Conservation (phyloP, 139 green algal genomes). For the Coelastrella sp. region DNA sequence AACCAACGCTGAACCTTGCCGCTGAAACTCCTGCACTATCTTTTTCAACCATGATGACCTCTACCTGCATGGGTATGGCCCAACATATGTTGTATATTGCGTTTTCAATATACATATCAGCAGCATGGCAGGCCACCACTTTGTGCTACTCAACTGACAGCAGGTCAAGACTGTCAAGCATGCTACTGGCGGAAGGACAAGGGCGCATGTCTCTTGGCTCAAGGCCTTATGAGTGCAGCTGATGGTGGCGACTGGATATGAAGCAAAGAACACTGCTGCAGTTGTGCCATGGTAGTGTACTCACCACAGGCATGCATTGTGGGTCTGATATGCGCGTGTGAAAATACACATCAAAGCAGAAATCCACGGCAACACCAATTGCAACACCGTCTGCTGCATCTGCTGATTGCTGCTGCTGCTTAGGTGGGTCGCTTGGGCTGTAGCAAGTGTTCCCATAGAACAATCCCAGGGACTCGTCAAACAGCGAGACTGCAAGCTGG, state of each 20-base stretch:
- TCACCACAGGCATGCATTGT: constrained; percentile 67
- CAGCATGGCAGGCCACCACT: neutral
- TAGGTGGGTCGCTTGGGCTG: neutral
- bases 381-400: neutral
- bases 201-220: too few species aligned
- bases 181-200: too few species aligned
- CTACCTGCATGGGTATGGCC: constrained; percentile 21
- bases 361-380: constrained; percentile 26
- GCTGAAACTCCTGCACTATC: constrained; percentile 33
- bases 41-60: constrained; percentile 56
- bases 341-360: constrained; percentile 72
- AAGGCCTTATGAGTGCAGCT: too few species aligned
- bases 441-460: constrained; percentile 76
- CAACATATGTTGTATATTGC: neutral
- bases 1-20: constrained; percentile 63
- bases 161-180: too few species aligned
- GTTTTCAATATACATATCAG: too few species aligned
- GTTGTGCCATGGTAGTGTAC: neutral
- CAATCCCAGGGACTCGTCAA: constrained; percentile 63
- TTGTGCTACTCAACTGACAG: neutral
- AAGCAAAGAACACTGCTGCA: neutral
- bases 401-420: neutral
- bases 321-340: constrained; percentile 60
- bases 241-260: too few species aligned
- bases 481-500: constrained; percentile 71